Evolutionary conservation across 208 protist species (phyloP).

Genomic region (Trypanosoma boissoni): DNA sequence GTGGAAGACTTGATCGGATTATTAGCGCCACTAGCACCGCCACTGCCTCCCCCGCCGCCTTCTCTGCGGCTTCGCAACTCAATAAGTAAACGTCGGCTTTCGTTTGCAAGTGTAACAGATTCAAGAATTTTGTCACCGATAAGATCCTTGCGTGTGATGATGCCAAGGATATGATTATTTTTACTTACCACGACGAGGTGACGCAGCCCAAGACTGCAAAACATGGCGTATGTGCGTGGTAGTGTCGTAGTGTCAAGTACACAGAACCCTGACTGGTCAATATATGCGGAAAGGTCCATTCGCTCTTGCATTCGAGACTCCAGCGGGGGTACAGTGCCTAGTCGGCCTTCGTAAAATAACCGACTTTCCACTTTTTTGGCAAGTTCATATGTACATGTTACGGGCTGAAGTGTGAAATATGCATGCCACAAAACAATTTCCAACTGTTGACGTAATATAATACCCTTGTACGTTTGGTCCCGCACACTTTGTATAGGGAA

Average conservation of each 20-base stretch:
- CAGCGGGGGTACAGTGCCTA: constrained; percentile 12
- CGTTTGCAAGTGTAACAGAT: background rate
- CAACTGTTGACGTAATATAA: constrained; percentile 38
- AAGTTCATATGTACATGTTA: constrained; percentile 21
- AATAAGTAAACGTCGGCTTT: background rate
- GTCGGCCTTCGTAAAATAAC: constrained; percentile 18
- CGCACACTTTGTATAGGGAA: constrained; percentile 52
- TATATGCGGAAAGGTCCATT: constrained; percentile 45
- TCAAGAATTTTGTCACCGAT: constrained; percentile 33
- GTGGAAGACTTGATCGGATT: no score
- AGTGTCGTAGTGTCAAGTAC: constrained; percentile 45
- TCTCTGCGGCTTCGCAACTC: background rate
- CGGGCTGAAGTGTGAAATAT: constrained; percentile 28
- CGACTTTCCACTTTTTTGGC: constrained; percentile 19
- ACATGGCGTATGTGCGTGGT: constrained; percentile 46
- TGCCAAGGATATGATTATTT: constrained; percentile 38
- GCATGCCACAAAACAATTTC: constrained; percentile 52
- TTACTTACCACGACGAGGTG: constrained; percentile 43
- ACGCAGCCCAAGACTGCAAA: constrained; percentile 46
- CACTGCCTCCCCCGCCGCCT: background rate
- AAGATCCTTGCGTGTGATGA: constrained; percentile 59
- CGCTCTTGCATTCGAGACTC: constrained; percentile 1
- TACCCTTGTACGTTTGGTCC: constrained; percentile 49
- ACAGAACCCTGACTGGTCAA: constrained; percentile 50
- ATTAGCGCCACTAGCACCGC: no score